phyloP scores from a whole-genome alignment of 352 stramenopile species.

The Globisporangium sylvaticum region DNA sequence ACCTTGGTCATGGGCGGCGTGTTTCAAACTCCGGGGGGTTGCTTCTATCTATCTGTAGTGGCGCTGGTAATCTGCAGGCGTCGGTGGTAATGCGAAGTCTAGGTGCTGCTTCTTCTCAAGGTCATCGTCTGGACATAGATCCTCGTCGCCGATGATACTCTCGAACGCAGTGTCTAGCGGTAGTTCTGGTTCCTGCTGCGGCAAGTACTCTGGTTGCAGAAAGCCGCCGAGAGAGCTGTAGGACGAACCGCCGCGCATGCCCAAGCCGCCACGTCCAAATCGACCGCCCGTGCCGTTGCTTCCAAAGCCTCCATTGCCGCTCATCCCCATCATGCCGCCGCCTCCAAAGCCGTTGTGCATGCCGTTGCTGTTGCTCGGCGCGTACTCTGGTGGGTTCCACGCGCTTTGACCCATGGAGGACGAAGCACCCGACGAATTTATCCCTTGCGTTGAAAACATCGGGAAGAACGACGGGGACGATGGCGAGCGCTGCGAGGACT shows the following conservation, averaged over 20 bases:
- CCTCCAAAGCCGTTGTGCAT: constrained; percentile 36
- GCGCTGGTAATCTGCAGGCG: constrained; percentile 20
- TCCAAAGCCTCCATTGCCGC: constrained; percentile 20
- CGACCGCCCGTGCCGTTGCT: constrained; percentile 14
- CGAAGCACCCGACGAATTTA: constrained; percentile 1
- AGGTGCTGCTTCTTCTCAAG: constrained; percentile 20
- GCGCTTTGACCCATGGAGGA: constrained; percentile 17
- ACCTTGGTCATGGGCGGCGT: background rate
- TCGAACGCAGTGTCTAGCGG: constrained; percentile 39
- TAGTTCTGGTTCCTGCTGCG: constrained; percentile 41
- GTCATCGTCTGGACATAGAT: constrained; percentile 16
- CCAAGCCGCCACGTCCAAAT: constrained; percentile 23
- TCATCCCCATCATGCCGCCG: constrained; percentile 38
- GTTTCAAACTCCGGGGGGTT: background rate
- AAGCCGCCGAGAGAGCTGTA: constrained; percentile 66
- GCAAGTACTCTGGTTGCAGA: constrained; percentile 51
- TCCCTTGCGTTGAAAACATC: constrained; percentile 42
- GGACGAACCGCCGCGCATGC: constrained; percentile 27
- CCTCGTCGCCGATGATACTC: constrained; percentile 26
- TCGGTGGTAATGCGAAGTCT: constrained; percentile 20
- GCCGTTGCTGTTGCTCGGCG: constrained; percentile 14
- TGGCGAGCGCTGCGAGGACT: constrained; percentile 35
- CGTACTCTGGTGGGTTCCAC: constrained; percentile 22
- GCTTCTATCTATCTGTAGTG: constrained; percentile 34
- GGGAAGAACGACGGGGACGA: constrained; percentile 44